These are phyloP conservation scores for Singerocomus rubriflavus DNA, from an alignment of 1,284 basidiomycete species.

Conservation along the genomic window DNA sequence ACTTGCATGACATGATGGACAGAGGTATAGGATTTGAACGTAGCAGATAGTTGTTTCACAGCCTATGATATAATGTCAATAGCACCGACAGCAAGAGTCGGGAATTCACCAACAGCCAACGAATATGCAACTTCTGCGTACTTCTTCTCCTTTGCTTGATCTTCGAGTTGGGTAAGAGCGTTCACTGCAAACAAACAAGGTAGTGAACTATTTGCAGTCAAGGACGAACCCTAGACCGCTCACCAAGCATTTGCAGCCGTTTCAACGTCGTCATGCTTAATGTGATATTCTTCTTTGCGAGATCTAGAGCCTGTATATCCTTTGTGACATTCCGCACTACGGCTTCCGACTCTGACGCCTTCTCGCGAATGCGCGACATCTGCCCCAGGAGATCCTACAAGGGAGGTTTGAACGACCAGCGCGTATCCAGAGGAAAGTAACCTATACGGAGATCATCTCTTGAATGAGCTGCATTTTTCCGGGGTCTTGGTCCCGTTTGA, in stretches of 20 bases:
- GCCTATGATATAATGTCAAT: constrained; percentile 47
- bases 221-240: constrained; percentile 21
- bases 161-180: constrained; percentile 78
- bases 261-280: constrained; percentile 89
- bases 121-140: constrained; percentile 85
- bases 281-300: constrained; percentile 92
- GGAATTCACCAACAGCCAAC: constrained; percentile 54
- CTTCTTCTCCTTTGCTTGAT: constrained; percentile 70
- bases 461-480: constrained; percentile 85
- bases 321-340: constrained; percentile 95
- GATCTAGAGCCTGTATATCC: constrained; percentile 93
- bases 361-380: constrained; percentile 92
- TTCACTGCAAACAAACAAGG: constrained; percentile 53
- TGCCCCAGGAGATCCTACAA: constrained; percentile 84
- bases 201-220: not conserved
- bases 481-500: constrained; percentile 78
- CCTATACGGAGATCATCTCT: constrained; percentile 83
- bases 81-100: not conserved
- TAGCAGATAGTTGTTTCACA: constrained; percentile 79
- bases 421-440: not conserved
- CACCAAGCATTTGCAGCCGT: constrained; percentile 91
- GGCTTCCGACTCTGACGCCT: constrained; percentile 93
- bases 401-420: constrained; percentile 5
- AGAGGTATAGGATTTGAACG: constrained; percentile 74
- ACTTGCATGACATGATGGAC: constrained; percentile 76